Base-by-base conservation (phyloP, 73 alveolate species). In the Paramecium primaurelia region DNA sequence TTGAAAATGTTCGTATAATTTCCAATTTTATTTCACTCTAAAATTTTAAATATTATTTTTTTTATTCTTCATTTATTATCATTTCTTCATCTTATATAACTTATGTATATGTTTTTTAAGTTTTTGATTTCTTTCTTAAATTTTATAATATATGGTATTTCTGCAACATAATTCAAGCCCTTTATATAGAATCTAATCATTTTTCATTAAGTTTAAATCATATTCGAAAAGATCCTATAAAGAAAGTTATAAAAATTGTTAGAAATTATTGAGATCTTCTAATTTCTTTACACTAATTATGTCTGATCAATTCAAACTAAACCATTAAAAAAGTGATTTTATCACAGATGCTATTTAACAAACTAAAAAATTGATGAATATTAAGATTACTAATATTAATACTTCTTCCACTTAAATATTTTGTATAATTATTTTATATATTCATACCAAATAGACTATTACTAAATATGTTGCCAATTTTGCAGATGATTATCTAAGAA, bases 241-340 rank as follows among this genome's bases (percentile, higher is more conserved):
- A 9, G 84, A 64, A 1, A 3, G 30, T 54, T 64, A 20, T 34
- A 64, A 64, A 32, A 64, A 34, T 32, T 64, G 51, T n/a, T 64
- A 64, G 84, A 64, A 34, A 64, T 64, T 64, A 9, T 64, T 28
- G 49, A 64, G 42, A 28, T 64, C 51, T 64, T 64, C 84, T 64
- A 64, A 64, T 28, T 64, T 16, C 47, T 64, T 64, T 34, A 64
- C 28, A 34, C 84, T 64, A 64, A 64, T 14, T 9, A 64, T 64
- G 84, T 64, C 84, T 30, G 12, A 64, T 64, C 84, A 64, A 32
- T 64, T 64, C 84, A 64, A 30, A 64, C 84, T 64, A 51, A 64
- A 28, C 84, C 84, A 64, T 64, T 30, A 54, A 54, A 54, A 54
- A 54, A 54, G 69, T 18, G 69, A 18, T n/a, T 54, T 54, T 54